Conservation (phyloP, 805 yeast species). For the Suhomyces emberorum region DNA sequence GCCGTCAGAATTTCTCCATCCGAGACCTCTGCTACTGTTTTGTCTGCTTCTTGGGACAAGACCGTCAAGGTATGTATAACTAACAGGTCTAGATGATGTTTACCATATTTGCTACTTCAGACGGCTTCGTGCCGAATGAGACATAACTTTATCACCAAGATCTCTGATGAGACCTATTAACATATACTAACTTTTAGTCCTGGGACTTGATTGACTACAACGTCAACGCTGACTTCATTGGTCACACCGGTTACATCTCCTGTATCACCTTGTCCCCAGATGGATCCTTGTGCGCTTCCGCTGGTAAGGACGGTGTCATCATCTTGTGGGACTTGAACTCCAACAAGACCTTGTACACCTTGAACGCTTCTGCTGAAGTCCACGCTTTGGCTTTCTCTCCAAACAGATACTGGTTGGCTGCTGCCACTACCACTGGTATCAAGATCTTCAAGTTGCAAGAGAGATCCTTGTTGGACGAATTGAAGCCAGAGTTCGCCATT, state of each 20-base stretch:
- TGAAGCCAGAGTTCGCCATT: conserved; percentile 95
- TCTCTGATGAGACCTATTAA: conserved; percentile 68
- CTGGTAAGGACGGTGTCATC: conserved; percentile 99
- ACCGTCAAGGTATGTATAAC: conserved; percentile 89
- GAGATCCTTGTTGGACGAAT: conserved; percentile 91
- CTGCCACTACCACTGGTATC: conserved; percentile 97
- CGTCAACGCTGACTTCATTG: conserved; percentile 93
- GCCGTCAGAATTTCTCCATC: conserved; percentile 96
- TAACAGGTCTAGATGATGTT: conserved; percentile 59
- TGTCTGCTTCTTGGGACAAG: conserved; percentile 99
- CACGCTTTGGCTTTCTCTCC: conserved; percentile 99
- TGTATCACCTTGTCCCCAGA: conserved; percentile 98
- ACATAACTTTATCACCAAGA: conserved; percentile 95
- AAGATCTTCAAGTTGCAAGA: conserved; percentile 97
- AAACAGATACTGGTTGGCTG: conserved; percentile 99
- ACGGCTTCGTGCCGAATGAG: conserved; percentile 90
- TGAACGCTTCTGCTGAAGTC: conserved; percentile 93
- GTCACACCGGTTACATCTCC: conserved; percentile 99
- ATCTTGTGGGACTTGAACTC: conserved; percentile 96
- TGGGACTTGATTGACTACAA: conserved; percentile 88
- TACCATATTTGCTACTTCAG: conserved; percentile 99
- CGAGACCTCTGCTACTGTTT: conserved; percentile 65
- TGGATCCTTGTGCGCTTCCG: conserved; percentile 98
- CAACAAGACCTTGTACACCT: conserved; percentile 85
- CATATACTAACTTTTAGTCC: conserved; percentile 65